phyloP scores from a whole-genome alignment of 2,329 filamentous ascomycete species.

The Pyrenophora seminiperda region DNA sequence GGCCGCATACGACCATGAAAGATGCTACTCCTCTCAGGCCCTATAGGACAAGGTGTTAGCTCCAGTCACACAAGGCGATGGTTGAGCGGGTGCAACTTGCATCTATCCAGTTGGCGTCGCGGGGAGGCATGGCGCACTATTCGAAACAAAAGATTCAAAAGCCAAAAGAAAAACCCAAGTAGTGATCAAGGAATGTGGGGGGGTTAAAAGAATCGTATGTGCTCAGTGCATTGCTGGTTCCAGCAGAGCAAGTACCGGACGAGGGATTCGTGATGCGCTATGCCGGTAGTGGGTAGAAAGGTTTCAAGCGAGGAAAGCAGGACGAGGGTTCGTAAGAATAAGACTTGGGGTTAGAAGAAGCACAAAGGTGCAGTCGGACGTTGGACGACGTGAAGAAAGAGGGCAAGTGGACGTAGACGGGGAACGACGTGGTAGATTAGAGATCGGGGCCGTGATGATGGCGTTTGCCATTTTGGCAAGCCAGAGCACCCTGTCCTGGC shows the following conservation, averaged over 20 bases:
- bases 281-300: conserved; percentile 6
- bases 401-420: not conserved
- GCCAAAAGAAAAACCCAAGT: conserved; percentile 17
- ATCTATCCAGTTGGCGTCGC: conserved; percentile 49
- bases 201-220: conserved; percentile 8
- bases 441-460: conserved; percentile 8
- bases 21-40: conserved; percentile 52
- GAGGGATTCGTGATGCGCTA: conserved; percentile 1
- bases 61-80: conserved; percentile 17
- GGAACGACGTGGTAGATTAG: not conserved
- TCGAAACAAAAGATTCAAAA: conserved; percentile 2
- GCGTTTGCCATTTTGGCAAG: conserved; percentile 14
- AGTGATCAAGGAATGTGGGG: conserved; percentile 12
- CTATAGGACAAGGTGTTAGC: conserved; percentile 37
- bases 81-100: conserved; percentile 29
- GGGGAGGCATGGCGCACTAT: conserved; percentile 39
- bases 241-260: conserved; percentile 3
- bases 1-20: conserved; percentile 51
- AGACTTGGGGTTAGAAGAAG: not conserved
- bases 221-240: conserved; percentile 21
- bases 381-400: not conserved
- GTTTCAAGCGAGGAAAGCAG: conserved; percentile 3
- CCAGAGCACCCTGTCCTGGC: conserved; percentile 10
- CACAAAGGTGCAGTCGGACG: too few relatives aligned
- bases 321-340: conserved; percentile 2